A percentile compares a stretch with the other conserved stretches of the same genome.
Evolutionary conservation across 345 rosid genomes (phyloP).

Genomic region (Erysimum cheiranthoides): DNA sequence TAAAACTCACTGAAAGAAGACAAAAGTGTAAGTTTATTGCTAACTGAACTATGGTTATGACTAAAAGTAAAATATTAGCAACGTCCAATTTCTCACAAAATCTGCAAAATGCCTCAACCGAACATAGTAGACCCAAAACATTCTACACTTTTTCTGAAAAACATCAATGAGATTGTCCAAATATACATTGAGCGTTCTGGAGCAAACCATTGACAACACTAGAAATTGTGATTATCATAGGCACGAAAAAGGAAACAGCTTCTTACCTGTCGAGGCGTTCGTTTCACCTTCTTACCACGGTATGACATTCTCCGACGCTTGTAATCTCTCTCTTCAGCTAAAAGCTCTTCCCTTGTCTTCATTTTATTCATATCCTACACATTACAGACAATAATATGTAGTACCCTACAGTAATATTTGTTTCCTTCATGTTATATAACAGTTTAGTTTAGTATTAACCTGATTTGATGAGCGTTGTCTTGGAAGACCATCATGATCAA

Average conservation of each 20-base stretch:
- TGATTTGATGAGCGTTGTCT: constrained; percentile 55
- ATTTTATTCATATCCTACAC: constrained; percentile 62
- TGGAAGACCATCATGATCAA: constrained; percentile 95
- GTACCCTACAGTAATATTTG: neutral
- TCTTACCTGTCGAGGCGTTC: constrained; percentile 71
- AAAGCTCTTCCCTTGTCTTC: constrained; percentile 83
- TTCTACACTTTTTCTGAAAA: neutral
- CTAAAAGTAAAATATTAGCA: neutral
- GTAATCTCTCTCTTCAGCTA: constrained; percentile 99
- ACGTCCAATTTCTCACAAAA: constrained; percentile 8
- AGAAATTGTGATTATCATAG: neutral
- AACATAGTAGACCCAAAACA: neutral
- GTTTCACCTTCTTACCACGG: constrained; percentile 92
- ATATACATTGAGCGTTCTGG: neutral
- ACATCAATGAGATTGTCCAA: neutral
- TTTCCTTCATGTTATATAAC: constrained; percentile 18
- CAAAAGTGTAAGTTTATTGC: neutral
- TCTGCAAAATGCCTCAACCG: constrained; percentile 4
- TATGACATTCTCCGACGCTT: constrained; percentile 95
- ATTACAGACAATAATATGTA: neutral
- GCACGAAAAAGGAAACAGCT: constrained; percentile 1
- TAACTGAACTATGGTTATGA: constrained; percentile 5
- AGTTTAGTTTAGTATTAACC: constrained; percentile 51
- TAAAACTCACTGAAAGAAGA: constrained; percentile 19
- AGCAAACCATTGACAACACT: constrained; percentile 19